Evolutionary conservation across 2,329 filamentous ascomycete species (phyloP), one percentile per base, ranked within the genome.

Genomic region (Metarhizium sp.): DNA sequence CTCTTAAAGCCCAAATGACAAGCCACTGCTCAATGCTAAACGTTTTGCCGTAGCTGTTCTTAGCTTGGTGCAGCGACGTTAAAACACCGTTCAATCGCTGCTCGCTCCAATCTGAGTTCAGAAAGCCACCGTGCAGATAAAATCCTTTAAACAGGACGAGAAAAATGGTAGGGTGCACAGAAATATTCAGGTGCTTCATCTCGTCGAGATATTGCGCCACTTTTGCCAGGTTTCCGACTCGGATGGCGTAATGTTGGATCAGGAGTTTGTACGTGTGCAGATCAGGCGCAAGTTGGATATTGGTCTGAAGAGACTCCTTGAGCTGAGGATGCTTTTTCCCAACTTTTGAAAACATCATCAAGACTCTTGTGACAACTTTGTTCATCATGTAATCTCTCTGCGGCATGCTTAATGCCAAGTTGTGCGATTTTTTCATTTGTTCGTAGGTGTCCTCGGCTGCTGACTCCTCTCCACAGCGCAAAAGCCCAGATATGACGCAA

Each of bases 101-200:
- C 34, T 76, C 73, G 32, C 82, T 90, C 92, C 94, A 99, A 13
- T 82, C 77, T 0, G 85, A 84, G 59, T 84, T 70, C 1, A 59
- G 75, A 29, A 75, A 66, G 30, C 83, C 84, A 11, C 92, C 92
- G 64, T 96, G 86, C 2, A 74, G 69, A 36, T 79, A 77, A 66
- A 97, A 99, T 0, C 88, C 91, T 63, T 90, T 86, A 71, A 97
- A 88, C 3, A 97, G 75, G 7, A 87, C 79, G 42, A 94, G 75
- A 64, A 92, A 96, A 29, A 95, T 80, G 56, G 86, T 80, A 6
- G 87, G 87, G 58, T 92, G 84, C 16, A 92, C 73, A 0, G 84
- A 81, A 3, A 95, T 76, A 3, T 78, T 73, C 60, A 85, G 84
- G 42, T 74, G 72, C 55, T 81, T 82, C 90, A 96, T 96, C 67